phyloP scores from a whole-genome alignment of 768 basidiomycete species.

The Crepidotus variabilis region DNA sequence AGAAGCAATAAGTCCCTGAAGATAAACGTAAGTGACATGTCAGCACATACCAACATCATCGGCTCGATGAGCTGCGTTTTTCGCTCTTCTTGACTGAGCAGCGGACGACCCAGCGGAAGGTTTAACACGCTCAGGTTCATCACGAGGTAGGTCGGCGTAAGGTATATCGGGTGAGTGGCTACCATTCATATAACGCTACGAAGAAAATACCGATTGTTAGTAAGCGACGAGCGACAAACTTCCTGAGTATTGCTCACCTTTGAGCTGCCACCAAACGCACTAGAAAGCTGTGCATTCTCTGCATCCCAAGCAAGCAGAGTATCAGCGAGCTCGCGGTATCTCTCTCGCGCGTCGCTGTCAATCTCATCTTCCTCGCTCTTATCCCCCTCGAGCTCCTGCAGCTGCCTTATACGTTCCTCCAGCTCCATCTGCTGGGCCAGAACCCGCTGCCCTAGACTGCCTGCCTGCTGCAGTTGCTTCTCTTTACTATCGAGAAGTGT shows the following conservation, averaged over 20 bases:
- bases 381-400: slow-evolving; percentile 69
- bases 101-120: slow-evolving; percentile 65
- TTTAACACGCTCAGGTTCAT: slow-evolving; percentile 60
- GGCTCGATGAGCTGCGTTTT: slow-evolving; percentile 87
- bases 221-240: slow-evolving; percentile 1
- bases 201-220: slow-evolving; percentile 8
- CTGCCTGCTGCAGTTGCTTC: slow-evolving; percentile 87
- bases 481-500: slow-evolving; percentile 85
- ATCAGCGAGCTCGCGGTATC: slow-evolving; percentile 74
- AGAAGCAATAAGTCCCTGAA: slow-evolving; percentile 16
- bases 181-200: slow-evolving; percentile 42
- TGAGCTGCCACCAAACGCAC: slow-evolving; percentile 55
- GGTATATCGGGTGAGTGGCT: slow-evolving; percentile 42
- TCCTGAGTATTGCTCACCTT: slow-evolving; percentile 43
- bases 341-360: slow-evolving; percentile 64
- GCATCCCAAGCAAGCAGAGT: slow-evolving; percentile 74
- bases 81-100: slow-evolving; percentile 83
- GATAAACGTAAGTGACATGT: slow-evolving; percentile 13
- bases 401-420: slow-evolving; percentile 79
- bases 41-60: slow-evolving; percentile 76
- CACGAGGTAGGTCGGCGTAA: slow-evolving; percentile 51
- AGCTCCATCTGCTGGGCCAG: slow-evolving; percentile 92
- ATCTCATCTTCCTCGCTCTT: slow-evolving; percentile 61
- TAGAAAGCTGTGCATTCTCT: slow-evolving; percentile 75
- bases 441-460: slow-evolving; percentile 89